A percentile compares a stretch with the other conserved stretches of the same genome.
Conservation (phyloP, 2,329 filamentous ascomycete genomes). For the Ceratocystis harringtonii region DNA sequence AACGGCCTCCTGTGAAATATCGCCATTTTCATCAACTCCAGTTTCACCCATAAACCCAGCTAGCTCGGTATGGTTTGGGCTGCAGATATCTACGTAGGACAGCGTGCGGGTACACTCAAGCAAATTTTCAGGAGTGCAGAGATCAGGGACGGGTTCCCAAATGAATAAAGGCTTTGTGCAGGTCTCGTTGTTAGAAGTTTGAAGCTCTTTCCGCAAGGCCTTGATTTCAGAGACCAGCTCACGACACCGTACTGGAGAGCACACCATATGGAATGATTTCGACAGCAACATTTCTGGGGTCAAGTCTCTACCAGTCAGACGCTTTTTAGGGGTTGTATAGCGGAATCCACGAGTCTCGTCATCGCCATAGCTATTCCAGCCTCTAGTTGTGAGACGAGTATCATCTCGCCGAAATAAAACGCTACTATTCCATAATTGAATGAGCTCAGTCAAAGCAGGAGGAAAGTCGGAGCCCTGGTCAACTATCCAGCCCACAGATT, state of each 20-base stretch:
- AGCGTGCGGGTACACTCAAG: constrained; percentile 49
- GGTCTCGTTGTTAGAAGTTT: constrained; percentile 21
- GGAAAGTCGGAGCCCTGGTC: constrained; percentile 86
- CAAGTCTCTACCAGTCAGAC: constrained; percentile 60
- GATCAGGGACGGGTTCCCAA: constrained; percentile 90
- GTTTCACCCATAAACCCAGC: constrained; percentile 61
- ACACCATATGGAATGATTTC: constrained; percentile 76
- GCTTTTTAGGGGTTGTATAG: constrained; percentile 75
- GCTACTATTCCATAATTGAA: constrained; percentile 63
- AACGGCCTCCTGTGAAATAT: constrained; percentile 36
- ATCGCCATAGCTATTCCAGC: constrained; percentile 78
- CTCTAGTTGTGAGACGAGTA: constrained; percentile 64
- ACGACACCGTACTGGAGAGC: constrained; percentile 61
- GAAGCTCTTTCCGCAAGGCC: constrained; percentile 32
- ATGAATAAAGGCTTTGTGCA: constrained; percentile 57
- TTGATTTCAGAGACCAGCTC: constrained; percentile 60
- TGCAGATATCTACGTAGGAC: constrained; percentile 46
- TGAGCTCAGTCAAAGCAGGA: constrained; percentile 40
- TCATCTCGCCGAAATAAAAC: constrained; percentile 52
- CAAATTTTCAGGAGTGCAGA: constrained; percentile 57
- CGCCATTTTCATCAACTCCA: constrained; percentile 39
- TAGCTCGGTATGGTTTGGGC: constrained; percentile 82
- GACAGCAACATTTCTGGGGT: constrained; percentile 50
- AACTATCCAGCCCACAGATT: constrained; percentile 72
- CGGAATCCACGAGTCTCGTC: constrained; percentile 62